Evolutionary conservation across 2,329 filamentous ascomycete genomes (phyloP).

Genomic region (Aspergillus ibericus): DNA sequence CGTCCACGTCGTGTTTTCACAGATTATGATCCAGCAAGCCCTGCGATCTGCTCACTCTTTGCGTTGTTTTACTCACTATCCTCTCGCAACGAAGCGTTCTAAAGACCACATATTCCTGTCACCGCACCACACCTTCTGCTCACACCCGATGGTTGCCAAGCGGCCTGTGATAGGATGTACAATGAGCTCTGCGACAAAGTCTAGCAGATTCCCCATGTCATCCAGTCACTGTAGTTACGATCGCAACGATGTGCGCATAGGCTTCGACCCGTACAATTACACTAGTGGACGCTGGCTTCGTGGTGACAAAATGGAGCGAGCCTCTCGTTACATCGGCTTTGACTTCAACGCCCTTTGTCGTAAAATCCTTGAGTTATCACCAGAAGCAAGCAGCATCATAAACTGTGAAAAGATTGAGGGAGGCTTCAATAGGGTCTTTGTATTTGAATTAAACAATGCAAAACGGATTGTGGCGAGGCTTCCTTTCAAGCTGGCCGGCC

Average conservation of each 20-base stretch:
- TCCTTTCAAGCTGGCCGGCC: conserved; percentile 43
- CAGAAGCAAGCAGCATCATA: conserved; percentile 34
- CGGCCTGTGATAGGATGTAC: neutral
- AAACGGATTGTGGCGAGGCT: conserved; percentile 42
- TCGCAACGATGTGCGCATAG: neutral
- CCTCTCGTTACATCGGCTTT: conserved; percentile 41
- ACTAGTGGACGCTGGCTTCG: conserved; percentile 42
- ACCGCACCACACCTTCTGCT: neutral
- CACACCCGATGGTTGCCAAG: neutral
- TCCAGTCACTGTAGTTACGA: neutral
- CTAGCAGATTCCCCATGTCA: neutral
- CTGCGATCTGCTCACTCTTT: no score
- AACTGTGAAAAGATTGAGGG: conserved; percentile 47
- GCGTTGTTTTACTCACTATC: no score
- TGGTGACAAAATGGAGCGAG: conserved; percentile 36
- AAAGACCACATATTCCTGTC: no score
- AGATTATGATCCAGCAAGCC: no score
- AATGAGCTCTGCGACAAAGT: neutral
- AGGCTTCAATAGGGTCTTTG: conserved; percentile 47
- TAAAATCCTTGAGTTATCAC: conserved; percentile 38
- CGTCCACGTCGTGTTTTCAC: no score
- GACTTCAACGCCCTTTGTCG: conserved; percentile 42
- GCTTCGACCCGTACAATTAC: conserved; percentile 32
- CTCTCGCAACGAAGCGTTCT: no score
- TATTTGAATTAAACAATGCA: conserved; percentile 43